Conservation (phyloP, 352 stramenopile genomes). For the Ophiocytium majus region DNA sequence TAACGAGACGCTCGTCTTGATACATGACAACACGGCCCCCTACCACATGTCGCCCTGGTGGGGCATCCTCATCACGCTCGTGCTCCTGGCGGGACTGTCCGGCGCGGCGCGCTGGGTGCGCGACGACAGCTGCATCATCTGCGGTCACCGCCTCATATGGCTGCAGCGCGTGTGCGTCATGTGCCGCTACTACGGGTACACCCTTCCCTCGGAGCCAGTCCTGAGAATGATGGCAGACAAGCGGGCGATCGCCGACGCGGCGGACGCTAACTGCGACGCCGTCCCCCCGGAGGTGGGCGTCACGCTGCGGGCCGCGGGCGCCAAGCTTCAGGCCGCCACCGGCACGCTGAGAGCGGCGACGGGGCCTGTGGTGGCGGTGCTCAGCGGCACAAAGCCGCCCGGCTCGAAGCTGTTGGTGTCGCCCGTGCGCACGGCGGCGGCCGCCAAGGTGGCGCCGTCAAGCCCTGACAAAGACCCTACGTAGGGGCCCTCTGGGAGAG, state of each 20-base stretch:
- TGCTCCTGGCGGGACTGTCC: conserved; percentile 18
- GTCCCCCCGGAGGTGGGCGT: not conserved
- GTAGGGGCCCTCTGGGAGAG: no score
- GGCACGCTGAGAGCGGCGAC: not conserved
- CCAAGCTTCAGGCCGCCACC: not conserved
- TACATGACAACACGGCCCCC: not conserved
- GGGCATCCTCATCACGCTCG: conserved; percentile 33
- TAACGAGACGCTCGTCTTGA: conserved; percentile 31
- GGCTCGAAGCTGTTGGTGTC: no score
- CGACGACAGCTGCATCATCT: conserved; percentile 29
- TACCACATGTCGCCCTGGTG: conserved; percentile 20
- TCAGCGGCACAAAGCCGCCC: no score
- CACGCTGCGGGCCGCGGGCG: not conserved
- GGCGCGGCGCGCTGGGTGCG: conserved; percentile 14
- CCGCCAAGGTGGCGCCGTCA: no score
- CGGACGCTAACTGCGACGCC: not conserved
- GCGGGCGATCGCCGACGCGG: not conserved
- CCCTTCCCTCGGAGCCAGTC: conserved; percentile 14
- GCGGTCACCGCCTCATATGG: conserved; percentile 40
- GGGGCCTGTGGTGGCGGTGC: no score
- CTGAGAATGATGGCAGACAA: not conserved
- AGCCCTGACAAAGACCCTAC: no score
- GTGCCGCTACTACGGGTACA: conserved; percentile 43
- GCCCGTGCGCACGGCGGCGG: no score
- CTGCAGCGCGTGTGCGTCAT: conserved; percentile 28